These are phyloP conservation scores for Phytopythium kandeliae DNA, from an alignment of 352 stramenopile species.

Conservation along the genomic window DNA sequence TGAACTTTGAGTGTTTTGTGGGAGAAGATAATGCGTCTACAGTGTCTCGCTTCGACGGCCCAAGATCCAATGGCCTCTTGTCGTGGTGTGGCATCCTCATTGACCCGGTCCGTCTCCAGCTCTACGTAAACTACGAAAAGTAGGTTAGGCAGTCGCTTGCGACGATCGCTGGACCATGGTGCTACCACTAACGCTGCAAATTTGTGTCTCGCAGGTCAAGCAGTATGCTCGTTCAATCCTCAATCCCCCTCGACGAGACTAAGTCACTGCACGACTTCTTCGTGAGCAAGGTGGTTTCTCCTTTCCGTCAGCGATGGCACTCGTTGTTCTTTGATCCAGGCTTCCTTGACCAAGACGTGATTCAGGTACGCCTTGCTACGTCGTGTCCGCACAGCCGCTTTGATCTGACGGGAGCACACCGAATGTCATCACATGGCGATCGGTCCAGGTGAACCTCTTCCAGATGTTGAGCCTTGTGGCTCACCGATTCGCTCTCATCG, in stretches of 20 bases:
- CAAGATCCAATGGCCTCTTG: constrained; percentile 14
- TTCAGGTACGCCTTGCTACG: constrained; percentile 18
- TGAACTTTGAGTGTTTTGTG: constrained; percentile 39
- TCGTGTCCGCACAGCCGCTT: no score
- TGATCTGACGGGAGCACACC: not conserved
- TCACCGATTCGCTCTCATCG: constrained; percentile 42
- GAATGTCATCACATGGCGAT: no score
- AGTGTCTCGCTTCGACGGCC: constrained; percentile 16
- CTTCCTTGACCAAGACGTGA: constrained; percentile 29
- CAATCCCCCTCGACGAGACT: constrained; percentile 55
- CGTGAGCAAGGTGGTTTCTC: constrained; percentile 55
- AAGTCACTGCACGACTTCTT: constrained; percentile 46
- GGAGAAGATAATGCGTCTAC: not conserved
- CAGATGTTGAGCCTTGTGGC: constrained; percentile 46
- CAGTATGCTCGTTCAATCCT: constrained; percentile 26
- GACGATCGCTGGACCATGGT: not conserved
- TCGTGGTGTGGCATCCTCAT: constrained; percentile 72
- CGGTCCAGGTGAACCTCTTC: constrained; percentile 51
- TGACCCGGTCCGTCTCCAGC: constrained; percentile 40
- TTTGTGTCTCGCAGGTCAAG: constrained; percentile 15
- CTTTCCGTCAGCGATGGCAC: constrained; percentile 66
- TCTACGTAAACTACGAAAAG: constrained; percentile 81
- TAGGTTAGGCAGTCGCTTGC: constrained; percentile 12
- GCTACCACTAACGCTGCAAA: not conserved
- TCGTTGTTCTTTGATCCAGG: constrained; percentile 51